These are phyloP conservation scores for Geranium rotundifolium DNA, from an alignment of 345 rosid genomes.

Conservation along the genomic window DNA sequence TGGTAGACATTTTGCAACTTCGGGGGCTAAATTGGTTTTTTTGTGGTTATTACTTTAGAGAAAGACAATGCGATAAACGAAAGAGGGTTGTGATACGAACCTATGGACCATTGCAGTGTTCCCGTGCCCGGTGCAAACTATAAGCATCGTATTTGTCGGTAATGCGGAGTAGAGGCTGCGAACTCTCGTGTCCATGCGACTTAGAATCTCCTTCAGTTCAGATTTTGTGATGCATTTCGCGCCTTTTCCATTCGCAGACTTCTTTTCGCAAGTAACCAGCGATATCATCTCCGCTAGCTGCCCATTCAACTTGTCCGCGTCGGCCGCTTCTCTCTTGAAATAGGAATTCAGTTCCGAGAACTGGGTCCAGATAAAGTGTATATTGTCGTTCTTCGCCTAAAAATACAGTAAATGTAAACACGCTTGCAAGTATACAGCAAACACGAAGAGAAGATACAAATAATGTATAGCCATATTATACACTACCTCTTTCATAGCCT, in stretches of 20 bases:
- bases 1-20: too few relatives aligned
- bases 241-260: slow-evolving; percentile 25
- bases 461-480: not conserved
- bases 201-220: slow-evolving; percentile 56
- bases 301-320: slow-evolving; percentile 45
- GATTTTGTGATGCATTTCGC: slow-evolving; percentile 27
- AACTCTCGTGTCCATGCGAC: slow-evolving; percentile 44
- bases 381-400: slow-evolving; percentile 57
- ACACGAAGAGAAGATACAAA: not conserved
- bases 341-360: slow-evolving; percentile 69
- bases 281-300: slow-evolving; percentile 75
- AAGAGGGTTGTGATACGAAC: slow-evolving; percentile 21
- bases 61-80: too few relatives aligned
- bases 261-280: slow-evolving; percentile 56
- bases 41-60: too few relatives aligned
- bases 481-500: slow-evolving; percentile 69
- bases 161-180: slow-evolving; percentile 38
- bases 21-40: too few relatives aligned
- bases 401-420: slow-evolving; percentile 7
- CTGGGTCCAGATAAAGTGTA: slow-evolving; percentile 81
- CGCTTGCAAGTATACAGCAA: not conserved
- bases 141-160: slow-evolving; percentile 74
- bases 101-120: slow-evolving; percentile 74
- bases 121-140: slow-evolving; percentile 96
- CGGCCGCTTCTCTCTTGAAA: slow-evolving; percentile 52